Percentiles rank a stretch among this genome's conserved stretches.
phyloP scores from a whole-genome alignment of 2,329 filamentous ascomycete species.

The Penicillium frequentans region DNA sequence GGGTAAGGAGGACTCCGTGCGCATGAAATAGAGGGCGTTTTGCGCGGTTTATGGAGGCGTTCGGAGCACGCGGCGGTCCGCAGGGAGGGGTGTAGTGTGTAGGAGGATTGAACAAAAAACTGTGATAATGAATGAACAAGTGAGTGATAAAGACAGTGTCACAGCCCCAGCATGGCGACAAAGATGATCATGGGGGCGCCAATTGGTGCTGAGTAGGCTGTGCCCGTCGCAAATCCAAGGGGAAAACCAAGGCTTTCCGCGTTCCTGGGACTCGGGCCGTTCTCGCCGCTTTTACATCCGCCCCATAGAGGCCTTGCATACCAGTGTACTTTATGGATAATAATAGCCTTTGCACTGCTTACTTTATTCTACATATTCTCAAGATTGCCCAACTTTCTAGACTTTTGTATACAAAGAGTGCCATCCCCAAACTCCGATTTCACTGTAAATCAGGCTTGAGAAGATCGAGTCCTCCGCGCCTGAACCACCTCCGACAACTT shows the following conservation, averaged over 20 bases:
- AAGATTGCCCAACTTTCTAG: not conserved
- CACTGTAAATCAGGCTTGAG: too few species aligned
- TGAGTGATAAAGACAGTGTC: not conserved
- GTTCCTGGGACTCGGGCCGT: constrained; percentile 10
- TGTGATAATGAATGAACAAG: not conserved
- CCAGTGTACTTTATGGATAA: not conserved
- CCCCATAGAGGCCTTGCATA: not conserved
- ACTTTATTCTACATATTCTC: not conserved
- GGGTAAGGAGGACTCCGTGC: not conserved
- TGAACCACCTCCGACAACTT: too few species aligned
- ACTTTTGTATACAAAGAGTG: not conserved
- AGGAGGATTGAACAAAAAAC: not conserved
- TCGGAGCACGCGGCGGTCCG: not conserved
- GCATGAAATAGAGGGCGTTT: not conserved
- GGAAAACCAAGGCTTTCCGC: constrained; percentile 5
- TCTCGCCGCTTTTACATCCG: constrained; percentile 9
- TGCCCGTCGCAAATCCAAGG: constrained; percentile 8
- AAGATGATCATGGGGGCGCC: constrained; percentile 3
- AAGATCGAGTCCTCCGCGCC: too few species aligned
- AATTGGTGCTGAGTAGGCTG: constrained; percentile 10
- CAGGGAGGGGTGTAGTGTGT: constrained; percentile 4
- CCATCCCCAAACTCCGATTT: too few species aligned
- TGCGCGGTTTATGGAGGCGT: not conserved
- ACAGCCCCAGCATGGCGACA: constrained; percentile 7
- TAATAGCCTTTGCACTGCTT: not conserved